Conservation (phyloP, 805 yeast species). For the Tetrapisispora fleetii region DNA sequence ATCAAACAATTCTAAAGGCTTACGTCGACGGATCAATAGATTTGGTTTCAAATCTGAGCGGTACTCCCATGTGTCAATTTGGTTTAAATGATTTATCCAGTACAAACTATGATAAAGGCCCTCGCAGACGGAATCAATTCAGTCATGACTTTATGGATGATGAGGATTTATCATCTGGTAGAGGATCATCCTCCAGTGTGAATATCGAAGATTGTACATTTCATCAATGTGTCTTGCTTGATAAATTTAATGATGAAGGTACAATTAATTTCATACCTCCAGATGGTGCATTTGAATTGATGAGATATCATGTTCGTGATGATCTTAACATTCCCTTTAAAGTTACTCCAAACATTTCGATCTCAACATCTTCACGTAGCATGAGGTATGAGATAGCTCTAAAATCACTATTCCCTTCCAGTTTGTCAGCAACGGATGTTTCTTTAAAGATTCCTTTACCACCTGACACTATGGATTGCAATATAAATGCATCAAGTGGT, state of each 20-base stretch:
- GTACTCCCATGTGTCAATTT: constrained; percentile 75
- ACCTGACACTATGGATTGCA: constrained; percentile 41
- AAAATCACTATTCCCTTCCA: constrained; percentile 50
- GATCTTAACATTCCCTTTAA: constrained; percentile 63
- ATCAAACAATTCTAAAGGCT: constrained; percentile 54
- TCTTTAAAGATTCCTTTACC: constrained; percentile 62
- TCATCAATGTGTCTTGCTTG: constrained; percentile 76
- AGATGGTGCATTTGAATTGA: constrained; percentile 76
- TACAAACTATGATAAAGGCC: constrained; percentile 8
- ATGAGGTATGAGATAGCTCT: constrained; percentile 52
- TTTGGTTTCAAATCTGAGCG: constrained; percentile 63
- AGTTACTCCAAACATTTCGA: constrained; percentile 46
- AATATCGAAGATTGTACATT: constrained; percentile 68
- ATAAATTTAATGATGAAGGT: constrained; percentile 54
- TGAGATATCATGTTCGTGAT: constrained; percentile 56
- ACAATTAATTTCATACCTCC: constrained; percentile 73
- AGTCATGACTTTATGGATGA: constrained; percentile 16
- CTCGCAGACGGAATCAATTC: constrained; percentile 10
- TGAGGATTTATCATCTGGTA: constrained; percentile 27
- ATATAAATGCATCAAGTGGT: constrained; percentile 44
- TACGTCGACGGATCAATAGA: constrained; percentile 69
- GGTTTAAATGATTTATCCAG: constrained; percentile 54
- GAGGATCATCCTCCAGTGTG: constrained; percentile 38
- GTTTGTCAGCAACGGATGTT: constrained; percentile 54
- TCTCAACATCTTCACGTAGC: constrained; percentile 32